Conservation (phyloP, 2,329 filamentous ascomycete genomes). For the Hypoxylon sp. region DNA sequence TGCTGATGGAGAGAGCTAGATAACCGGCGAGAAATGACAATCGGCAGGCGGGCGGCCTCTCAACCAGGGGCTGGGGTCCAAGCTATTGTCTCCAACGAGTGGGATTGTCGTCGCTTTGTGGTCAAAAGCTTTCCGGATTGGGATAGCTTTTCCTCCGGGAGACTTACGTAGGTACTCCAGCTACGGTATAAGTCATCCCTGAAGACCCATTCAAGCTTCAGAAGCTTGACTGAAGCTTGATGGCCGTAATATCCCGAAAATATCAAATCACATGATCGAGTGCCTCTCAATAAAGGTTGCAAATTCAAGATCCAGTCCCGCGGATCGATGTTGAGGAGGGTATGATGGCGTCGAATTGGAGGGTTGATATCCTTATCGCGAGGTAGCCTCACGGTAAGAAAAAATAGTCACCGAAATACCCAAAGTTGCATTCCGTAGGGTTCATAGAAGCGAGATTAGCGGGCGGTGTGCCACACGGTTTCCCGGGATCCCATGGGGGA, state of each 20-base stretch:
- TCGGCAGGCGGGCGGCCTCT: too few species aligned
- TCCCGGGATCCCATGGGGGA: slow-evolving; percentile 2
- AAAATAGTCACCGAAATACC: slow-evolving; percentile 12
- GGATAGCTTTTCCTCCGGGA: slow-evolving; percentile 18
- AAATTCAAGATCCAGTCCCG: slow-evolving; percentile 14
- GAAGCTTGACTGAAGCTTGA: too few species aligned
- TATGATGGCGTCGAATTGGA: slow-evolving; percentile 20
- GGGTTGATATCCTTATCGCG: slow-evolving; percentile 18
- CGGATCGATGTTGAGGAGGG: slow-evolving; percentile 11
- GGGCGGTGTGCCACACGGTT: slow-evolving; percentile 9
- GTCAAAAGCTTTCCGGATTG: slow-evolving; percentile 1
- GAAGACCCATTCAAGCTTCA: too few species aligned
- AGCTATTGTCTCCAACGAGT: neutral
- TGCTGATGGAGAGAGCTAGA: slow-evolving; percentile 4
- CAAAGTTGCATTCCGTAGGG: neutral
- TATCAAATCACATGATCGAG: slow-evolving; percentile 5
- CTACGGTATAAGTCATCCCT: too few species aligned
- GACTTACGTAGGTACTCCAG: too few species aligned
- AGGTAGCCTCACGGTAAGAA: slow-evolving; percentile 13
- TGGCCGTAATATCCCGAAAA: too few species aligned
- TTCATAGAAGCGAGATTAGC: slow-evolving; percentile 1
- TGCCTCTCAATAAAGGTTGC: slow-evolving; percentile 8
- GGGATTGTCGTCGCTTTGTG: neutral
- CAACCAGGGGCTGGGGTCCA: neutral
- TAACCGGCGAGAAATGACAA: slow-evolving; percentile 18